Evolutionary conservation across 371 early-diverging fungal species (phyloP), one percentile per base, ranked within the genome.

Genomic region (Mucor lusitanicus): DNA sequence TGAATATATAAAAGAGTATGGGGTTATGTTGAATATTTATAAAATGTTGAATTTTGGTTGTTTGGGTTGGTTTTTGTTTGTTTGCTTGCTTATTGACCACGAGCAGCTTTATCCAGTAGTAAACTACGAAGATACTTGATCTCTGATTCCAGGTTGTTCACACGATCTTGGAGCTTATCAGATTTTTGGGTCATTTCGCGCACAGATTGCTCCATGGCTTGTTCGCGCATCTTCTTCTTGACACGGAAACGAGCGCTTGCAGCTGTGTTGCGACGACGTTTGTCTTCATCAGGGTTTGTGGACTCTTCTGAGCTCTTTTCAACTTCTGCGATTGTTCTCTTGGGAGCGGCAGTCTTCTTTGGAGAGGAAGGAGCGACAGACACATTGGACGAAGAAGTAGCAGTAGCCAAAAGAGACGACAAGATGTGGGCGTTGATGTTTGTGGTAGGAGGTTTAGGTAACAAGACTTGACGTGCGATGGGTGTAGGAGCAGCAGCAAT

Each of bases 241-340:
- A 94, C 85, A 9, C 98, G 89, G 88, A 97, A 97, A 30, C 98
- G 86, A 7, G 97, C 97, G 8, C 94, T 94, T 0, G 98, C 98
- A 13, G 92, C 95, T 3, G 97, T 97, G 83, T 97, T 97, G 25
- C 97, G 86, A 30, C 90, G 84, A 53, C 97, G 89, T 77, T 96
- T 96, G 74, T 95, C 97, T 59, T 90, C 92, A 64, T 89, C 89
- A 21, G 63, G 61, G 6, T 5, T 23, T 19, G 42, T 48, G 6
- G n/a, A 28, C 15, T 68, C 72, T 35, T 61, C 67, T 21, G 28
- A 23, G 6, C 60, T 44, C 35, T 56, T 55, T 13, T 35, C 27
- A 35, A 48, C 37, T 27, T 42, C 60, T 27, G 60, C 15, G 21
- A 62, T 35, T 32, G 62, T 15, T 25, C 53, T 32, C 27, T 48